Base-by-base conservation (phyloP, 176 grass and related monocot genomes). In the Lolium perenne region DNA sequence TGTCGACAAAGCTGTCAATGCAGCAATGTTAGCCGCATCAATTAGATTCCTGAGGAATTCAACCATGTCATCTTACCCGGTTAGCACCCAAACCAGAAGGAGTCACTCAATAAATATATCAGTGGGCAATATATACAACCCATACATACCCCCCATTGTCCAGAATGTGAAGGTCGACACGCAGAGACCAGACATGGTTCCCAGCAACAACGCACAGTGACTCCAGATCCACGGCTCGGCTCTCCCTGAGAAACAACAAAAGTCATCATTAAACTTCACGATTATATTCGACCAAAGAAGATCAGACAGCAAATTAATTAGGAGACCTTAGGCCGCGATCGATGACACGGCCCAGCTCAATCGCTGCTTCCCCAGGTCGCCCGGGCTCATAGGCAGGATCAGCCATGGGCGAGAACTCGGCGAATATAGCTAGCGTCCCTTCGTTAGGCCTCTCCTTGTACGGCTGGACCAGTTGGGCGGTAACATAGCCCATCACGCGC, bases 81-180 rank as follows among this genome's bases (percentile, higher is more conserved):
- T 74, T 51, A 79, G 38, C 67, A 10, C 58, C 48, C 67, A 62
- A 65, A 61, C 69, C 38, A 8, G 3, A 80, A 53, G 17, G 3
- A 16, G 16, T 23, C 7, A 17, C 47, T 50, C 41, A 47, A 49
- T 47, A 80, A 78, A 70, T 69, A 88, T 21, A 83, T 80, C 50
- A 32, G 11, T 8, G 41, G 9, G 47, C 9, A 70, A 86, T 38
- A 6, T 29, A 2, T 66, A 74, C 75, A 63, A 23, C 12, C 0
- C 88, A 45, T 99, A 96, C 94, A 50, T 99, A 96, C 97, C 97
- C 97, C 76, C 92, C 97, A 54, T 99, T 98, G 82, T 99, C 90
- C 86, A 99, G 85, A 82, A 99, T 94, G 55, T 99, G 97, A 89
- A 99, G 92, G 41, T 99, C 97, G 0, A 99, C 92, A 21, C 92